phyloP scores from a whole-genome alignment of 164 flowering plant species.

The Berberis vulgaris region DNA sequence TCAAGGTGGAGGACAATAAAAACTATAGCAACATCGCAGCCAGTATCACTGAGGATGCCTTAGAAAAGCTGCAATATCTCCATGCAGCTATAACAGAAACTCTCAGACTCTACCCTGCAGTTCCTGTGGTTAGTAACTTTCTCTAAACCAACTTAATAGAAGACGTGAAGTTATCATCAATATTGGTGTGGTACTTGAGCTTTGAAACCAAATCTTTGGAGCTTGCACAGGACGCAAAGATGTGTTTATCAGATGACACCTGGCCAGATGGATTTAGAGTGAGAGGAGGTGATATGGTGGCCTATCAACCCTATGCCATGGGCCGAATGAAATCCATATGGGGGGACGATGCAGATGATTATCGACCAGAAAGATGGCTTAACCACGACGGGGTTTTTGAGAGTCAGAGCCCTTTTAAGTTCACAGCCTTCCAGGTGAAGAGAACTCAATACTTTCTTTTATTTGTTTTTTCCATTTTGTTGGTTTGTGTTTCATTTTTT shows the following conservation, averaged over 20 bases:
- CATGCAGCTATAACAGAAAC: slow-evolving; percentile 84
- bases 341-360: slow-evolving; percentile 79
- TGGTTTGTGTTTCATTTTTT: no score
- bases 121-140: slow-evolving; percentile 55
- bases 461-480: no score
- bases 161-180: not conserved
- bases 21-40: slow-evolving; percentile 28
- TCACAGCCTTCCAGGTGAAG: slow-evolving; percentile 3
- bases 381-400: slow-evolving; percentile 43
- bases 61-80: slow-evolving; percentile 78
- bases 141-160: not conserved
- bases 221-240: not conserved
- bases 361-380: slow-evolving; percentile 75
- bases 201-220: not conserved
- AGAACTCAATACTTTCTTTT: not conserved
- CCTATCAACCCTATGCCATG: slow-evolving; percentile 63
- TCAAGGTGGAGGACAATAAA: slow-evolving; percentile 3
- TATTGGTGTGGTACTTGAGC: not conserved
- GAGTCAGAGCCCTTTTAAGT: slow-evolving; percentile 51
- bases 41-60: slow-evolving; percentile 37
- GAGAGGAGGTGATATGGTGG: not conserved
- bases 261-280: slow-evolving; percentile 5
- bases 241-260: slow-evolving; percentile 1
- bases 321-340: slow-evolving; percentile 75
- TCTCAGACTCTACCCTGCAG: slow-evolving; percentile 79